Evolutionary conservation across 2,329 filamentous ascomycete species (phyloP).

Genomic region (Colletotrichum sublineola): DNA sequence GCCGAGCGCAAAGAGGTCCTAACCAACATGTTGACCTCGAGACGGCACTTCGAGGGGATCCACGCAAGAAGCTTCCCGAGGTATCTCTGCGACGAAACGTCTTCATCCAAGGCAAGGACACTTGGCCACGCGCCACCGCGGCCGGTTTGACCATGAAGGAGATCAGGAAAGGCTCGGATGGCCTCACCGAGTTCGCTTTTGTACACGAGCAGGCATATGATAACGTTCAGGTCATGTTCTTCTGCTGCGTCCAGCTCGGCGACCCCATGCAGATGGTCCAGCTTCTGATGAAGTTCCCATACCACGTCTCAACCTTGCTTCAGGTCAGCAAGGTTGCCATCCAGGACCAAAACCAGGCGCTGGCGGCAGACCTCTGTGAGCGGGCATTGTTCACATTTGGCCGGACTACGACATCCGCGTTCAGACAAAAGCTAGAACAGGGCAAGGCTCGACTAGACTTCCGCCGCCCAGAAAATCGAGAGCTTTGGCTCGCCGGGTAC

Average conservation of each 20-base stretch:
- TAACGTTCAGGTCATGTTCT: conserved; percentile 80
- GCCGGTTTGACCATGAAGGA: conserved; percentile 87
- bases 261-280: conserved; percentile 87
- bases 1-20: conserved; percentile 52
- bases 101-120: conserved; percentile 88
- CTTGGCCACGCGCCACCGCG: conserved; percentile 84
- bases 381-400: conserved; percentile 94
- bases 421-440: conserved; percentile 79
- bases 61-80: conserved; percentile 75
- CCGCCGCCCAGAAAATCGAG: conserved; percentile 84
- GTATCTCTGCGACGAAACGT: conserved; percentile 82
- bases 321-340: conserved; percentile 94
- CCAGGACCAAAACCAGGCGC: conserved; percentile 88
- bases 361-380: conserved; percentile 89
- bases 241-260: conserved; percentile 82
- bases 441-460: conserved; percentile 89
- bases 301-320: conserved; percentile 93
- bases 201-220: conserved; percentile 82
- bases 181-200: conserved; percentile 81
- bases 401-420: conserved; percentile 86
- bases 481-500: conserved; percentile 91
- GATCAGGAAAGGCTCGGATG: conserved; percentile 58
- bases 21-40: conserved; percentile 69
- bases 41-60: conserved; percentile 66
- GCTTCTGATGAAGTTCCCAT: conserved; percentile 73